Evolutionary conservation across 2,329 filamentous ascomycete species (phyloP), one percentile per base, ranked within the genome.

Genomic region (Diaporthe batatas): DNA sequence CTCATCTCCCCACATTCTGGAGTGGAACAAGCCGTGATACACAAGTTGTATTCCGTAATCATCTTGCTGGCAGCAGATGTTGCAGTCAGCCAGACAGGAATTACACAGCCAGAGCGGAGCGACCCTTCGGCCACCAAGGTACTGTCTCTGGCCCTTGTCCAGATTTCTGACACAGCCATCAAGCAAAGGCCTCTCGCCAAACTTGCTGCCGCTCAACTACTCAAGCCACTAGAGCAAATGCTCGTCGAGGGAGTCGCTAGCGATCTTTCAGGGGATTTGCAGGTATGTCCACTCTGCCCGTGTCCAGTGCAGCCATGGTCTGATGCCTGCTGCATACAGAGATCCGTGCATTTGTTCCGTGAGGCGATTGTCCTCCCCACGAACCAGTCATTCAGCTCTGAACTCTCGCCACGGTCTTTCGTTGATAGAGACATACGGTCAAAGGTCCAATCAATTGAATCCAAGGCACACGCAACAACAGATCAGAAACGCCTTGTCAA

Each of bases 11-110:
- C 62, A 23, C 6, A 71, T 75, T 34, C 75, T 57, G 49, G 69
- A 6, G 49, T 72, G 12, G 75, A 76, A 12, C 67, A 39, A 25
- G 72, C 75, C 0, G 49, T 78, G 21, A 70, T 59, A 67, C 75
- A 79, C 58, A 80, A 80, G 72, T 74, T 77, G 75, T 78, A 73
- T 77, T 79, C 72, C 58, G 78, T 53, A 74, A 79, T 77, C 25
- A 72, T 75, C 34, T 67, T 78, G 23, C 72, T 79, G n/a, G 78
- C 77, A 68, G 72, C 76, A 23, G 72, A 76, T 12, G 58, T 77
- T 10, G 70, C 77, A 29, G 75, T 75, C 6, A 51, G 71, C 18
- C 65, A 75, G 3, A 47, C 70, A 4, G 72, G 74, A 8, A 59
- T 77, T n/a, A 67, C 77, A 12, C 67, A 71, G 10, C 72, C 77